Percentiles rank a stretch among this genome's conserved stretches.
Conservation (phyloP, 2,329 filamentous ascomycete genomes). For the Zasmidium cellare region DNA sequence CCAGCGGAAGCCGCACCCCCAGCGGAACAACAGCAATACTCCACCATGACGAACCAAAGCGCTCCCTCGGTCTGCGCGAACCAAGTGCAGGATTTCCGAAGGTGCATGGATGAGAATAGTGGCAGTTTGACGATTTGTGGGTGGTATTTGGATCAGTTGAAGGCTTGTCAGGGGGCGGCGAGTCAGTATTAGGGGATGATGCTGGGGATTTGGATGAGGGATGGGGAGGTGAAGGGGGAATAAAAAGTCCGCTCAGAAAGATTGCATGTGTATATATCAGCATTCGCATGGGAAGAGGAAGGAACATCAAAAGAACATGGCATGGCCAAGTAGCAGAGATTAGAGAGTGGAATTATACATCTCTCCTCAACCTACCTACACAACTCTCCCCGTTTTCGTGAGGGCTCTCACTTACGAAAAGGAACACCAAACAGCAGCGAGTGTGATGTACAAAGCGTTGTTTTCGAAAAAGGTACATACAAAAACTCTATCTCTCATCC, state of each 20-base stretch:
- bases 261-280: no score
- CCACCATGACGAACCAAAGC: constrained; percentile 34
- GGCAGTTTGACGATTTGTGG: constrained; percentile 95
- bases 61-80: constrained; percentile 62
- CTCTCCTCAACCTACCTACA: no score
- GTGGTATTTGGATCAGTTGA: constrained; percentile 93
- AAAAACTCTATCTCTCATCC: not conserved
- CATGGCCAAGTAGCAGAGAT: no score
- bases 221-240: not conserved
- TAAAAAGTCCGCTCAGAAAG: no score
- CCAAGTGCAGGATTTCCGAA: constrained; percentile 82
- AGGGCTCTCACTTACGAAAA: no score
- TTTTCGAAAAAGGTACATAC: not conserved
- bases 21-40: constrained; percentile 27
- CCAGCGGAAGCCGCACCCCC: constrained; percentile 49
- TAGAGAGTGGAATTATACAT: no score
- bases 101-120: constrained; percentile 93
- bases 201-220: not conserved
- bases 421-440: no score
- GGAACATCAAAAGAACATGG: no score
- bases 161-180: constrained; percentile 52
- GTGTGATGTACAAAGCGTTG: no score
- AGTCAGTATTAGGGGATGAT: constrained; percentile 45
- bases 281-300: no score
- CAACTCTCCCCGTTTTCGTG: no score